These are phyloP conservation scores for Diversispora eburnea DNA, from an alignment of 192 early-diverging fungal genomes.

Conservation along the genomic window DNA sequence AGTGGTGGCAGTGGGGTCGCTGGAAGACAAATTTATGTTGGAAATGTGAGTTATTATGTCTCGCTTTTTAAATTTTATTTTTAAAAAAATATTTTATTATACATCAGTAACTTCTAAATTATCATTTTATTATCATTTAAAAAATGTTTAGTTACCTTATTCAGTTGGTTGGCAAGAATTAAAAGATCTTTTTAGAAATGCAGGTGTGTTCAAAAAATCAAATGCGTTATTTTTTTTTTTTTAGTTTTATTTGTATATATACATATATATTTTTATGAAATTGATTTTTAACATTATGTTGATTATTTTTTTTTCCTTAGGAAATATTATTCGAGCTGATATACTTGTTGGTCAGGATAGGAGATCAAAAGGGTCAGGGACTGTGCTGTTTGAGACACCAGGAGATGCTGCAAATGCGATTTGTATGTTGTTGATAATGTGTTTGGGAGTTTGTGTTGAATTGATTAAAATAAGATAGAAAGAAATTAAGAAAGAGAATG, in stretches of 20 bases:
- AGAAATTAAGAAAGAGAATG: background rate
- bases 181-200: slow-evolving; percentile 79
- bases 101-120: background rate
- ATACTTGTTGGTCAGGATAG: slow-evolving; percentile 55
- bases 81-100: slow-evolving; percentile 9
- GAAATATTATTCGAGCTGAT: slow-evolving; percentile 67
- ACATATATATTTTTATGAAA: no score
- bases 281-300: no score
- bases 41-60: slow-evolving; percentile 51
- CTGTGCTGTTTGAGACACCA: slow-evolving; percentile 67
- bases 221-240: no score
- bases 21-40: slow-evolving; percentile 58
- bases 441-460: slow-evolving; percentile 14
- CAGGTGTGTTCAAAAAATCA: slow-evolving; percentile 37
- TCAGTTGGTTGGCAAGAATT: slow-evolving; percentile 81
- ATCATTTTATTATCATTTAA: background rate
- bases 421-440: slow-evolving; percentile 50
- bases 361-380: slow-evolving; percentile 70
- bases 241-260: no score
- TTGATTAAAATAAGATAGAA: background rate
- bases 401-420: slow-evolving; percentile 68
- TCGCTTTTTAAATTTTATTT: background rate
- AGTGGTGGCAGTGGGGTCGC: slow-evolving; percentile 22
- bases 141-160: slow-evolving; percentile 61
- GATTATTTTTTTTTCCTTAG: slow-evolving; percentile 30